phyloP scores from a whole-genome alignment of 2,329 filamentous ascomycete species.

The Cladosporium sp. region DNA sequence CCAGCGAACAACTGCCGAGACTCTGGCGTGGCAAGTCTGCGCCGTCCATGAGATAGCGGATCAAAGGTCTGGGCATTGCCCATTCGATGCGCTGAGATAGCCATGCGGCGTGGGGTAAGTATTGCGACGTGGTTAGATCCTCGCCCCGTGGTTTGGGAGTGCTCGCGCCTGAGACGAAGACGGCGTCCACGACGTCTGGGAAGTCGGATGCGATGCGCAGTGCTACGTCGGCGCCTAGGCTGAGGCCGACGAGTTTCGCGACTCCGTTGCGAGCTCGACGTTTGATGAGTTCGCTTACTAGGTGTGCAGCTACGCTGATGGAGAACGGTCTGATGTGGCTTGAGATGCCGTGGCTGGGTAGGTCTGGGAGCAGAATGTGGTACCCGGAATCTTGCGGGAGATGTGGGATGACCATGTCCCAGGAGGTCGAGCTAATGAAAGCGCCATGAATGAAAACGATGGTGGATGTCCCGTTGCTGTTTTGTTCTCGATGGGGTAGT shows the following conservation, averaged over 20 bases:
- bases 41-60: conserved; percentile 17
- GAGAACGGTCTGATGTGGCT: conserved; percentile 21
- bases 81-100: conserved; percentile 16
- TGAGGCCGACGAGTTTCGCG: conserved; percentile 25
- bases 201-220: conserved; percentile 19
- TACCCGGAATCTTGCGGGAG: conserved; percentile 15
- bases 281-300: conserved; percentile 22
- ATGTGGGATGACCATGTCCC: conserved; percentile 21
- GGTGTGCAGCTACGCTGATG: conserved; percentile 15
- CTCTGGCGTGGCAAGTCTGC: conserved; percentile 16
- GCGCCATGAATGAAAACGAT: background rate
- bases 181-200: conserved; percentile 18
- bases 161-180: background rate
- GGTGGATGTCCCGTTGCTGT: background rate
- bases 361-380: conserved; percentile 24
- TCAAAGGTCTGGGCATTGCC: conserved; percentile 13
- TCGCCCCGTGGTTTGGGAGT: background rate
- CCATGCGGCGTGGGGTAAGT: conserved; percentile 18
- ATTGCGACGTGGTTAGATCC: background rate
- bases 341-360: conserved; percentile 21
- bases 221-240: conserved; percentile 25
- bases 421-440: conserved; percentile 1
- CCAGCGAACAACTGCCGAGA: conserved; percentile 7
- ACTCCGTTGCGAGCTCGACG: conserved; percentile 16
- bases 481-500: background rate